A percentile compares a stretch with the other conserved stretches of the same genome.
phyloP scores from a whole-genome alignment of 306 rosid species.

The Gastrolobium bilobum region DNA sequence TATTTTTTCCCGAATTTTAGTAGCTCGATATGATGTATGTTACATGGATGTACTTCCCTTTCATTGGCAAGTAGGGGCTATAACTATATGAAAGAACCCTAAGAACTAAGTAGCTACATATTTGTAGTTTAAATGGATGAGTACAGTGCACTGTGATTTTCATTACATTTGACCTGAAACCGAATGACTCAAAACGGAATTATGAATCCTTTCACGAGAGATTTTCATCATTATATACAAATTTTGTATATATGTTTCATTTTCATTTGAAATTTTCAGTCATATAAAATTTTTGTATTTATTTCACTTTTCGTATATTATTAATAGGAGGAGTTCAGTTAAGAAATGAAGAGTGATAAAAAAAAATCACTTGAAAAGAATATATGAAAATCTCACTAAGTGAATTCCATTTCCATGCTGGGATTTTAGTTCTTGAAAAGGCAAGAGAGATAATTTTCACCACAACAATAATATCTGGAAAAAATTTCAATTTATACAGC shows the following conservation, averaged over 20 bases:
- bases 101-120: neutral
- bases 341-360: too few relatives aligned
- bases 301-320: too few relatives aligned
- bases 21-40: neutral
- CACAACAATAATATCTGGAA: neutral
- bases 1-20: too few relatives aligned
- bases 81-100: neutral
- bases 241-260: too few relatives aligned
- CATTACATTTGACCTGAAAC: neutral
- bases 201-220: too few relatives aligned
- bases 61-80: neutral
- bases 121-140: neutral
- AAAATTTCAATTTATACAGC: neutral
- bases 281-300: too few relatives aligned
- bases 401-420: neutral
- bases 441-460: neutral
- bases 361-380: too few relatives aligned
- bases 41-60: neutral
- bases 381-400: too few relatives aligned
- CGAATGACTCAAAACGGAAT: too few relatives aligned
- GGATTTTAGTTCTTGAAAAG: neutral
- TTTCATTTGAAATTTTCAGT: too few relatives aligned
- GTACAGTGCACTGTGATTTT: neutral
- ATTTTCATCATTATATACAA: too few relatives aligned
- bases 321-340: too few relatives aligned